Evolutionary conservation across 345 rosid species (phyloP).

Genomic region (Isatis tinctoria): DNA sequence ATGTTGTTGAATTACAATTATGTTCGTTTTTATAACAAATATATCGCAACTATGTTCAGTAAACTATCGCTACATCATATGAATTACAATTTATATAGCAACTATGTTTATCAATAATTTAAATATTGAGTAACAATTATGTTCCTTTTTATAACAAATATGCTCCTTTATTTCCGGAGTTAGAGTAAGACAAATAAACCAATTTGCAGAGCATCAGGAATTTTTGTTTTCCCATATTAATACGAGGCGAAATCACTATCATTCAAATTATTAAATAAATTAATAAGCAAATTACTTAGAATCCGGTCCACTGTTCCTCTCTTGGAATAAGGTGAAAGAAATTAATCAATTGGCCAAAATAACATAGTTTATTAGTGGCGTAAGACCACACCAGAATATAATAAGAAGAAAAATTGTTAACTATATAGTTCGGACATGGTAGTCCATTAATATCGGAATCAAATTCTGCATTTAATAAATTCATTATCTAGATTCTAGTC

Average conservation of each 20-base stretch:
- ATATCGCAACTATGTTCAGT: too few relatives aligned
- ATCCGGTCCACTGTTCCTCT: conserved; percentile 27
- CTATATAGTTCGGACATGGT: conserved; percentile 26
- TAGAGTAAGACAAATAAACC: conserved; percentile 30
- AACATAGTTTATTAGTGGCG: conserved; percentile 24
- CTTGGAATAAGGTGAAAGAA: conserved; percentile 1
- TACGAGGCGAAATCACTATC: conserved; percentile 2
- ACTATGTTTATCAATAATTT: too few relatives aligned
- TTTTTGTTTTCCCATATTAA: neutral
- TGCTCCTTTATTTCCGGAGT: conserved; percentile 9
- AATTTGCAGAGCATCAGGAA: conserved; percentile 12
- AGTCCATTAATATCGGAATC: conserved; percentile 36
- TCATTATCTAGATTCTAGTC: conserved; percentile 20
- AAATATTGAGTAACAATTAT: too few relatives aligned
- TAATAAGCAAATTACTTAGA: conserved; percentile 24
- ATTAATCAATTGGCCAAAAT: conserved; percentile 1
- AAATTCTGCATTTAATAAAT: conserved; percentile 26
- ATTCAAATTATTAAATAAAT: neutral
- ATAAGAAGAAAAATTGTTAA: conserved; percentile 5
- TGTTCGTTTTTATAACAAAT: neutral
- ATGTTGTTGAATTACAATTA: too few relatives aligned
- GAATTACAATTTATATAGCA: too few relatives aligned
- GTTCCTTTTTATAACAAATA: neutral
- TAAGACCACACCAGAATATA: conserved; percentile 25
- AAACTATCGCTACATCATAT: too few relatives aligned